These are phyloP conservation scores for Daldinia decipiens DNA, from an alignment of 495 filamentous ascomycete genomes.

Conservation along the genomic window DNA sequence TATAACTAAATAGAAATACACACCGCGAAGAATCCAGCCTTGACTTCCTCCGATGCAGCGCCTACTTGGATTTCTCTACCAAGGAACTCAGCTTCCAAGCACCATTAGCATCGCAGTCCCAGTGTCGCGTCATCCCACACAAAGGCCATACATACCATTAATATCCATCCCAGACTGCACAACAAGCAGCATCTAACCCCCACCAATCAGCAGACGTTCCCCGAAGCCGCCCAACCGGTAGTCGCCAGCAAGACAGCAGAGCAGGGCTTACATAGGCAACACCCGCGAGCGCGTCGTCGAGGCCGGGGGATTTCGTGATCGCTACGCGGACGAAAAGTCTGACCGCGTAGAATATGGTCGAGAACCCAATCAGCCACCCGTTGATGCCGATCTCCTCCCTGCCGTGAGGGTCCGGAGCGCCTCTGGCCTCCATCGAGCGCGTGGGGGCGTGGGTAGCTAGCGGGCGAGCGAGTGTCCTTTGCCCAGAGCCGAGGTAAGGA, in stretches of 20 bases:
- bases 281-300: slow-evolving; percentile 46
- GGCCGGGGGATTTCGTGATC: slow-evolving; percentile 47
- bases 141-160: slow-evolving; percentile 8
- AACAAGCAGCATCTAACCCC: slow-evolving; percentile 13
- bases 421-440: slow-evolving; percentile 30
- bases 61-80: slow-evolving; percentile 32
- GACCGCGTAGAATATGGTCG: slow-evolving; percentile 40
- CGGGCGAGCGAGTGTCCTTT: neutral
- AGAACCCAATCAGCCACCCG: slow-evolving; percentile 40
- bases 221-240: neutral
- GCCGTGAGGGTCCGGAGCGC: slow-evolving; percentile 31
- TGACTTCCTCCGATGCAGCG: slow-evolving; percentile 24
- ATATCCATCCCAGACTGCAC: slow-evolving; percentile 24
- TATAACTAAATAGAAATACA: neutral
- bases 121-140: neutral
- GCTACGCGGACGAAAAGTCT: slow-evolving; percentile 42
- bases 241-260: no score
- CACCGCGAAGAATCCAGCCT: slow-evolving; percentile 43
- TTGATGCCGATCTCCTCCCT: slow-evolving; percentile 38
- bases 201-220: neutral
- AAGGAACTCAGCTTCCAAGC: slow-evolving; percentile 20
- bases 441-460: neutral
- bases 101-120: slow-evolving; percentile 18
- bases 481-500: neutral
- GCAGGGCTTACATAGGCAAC: slow-evolving; percentile 41